Evolutionary conservation across 2,329 filamentous ascomycete genomes (phyloP), one percentile per base, ranked within the genome.

Genomic region (Fusarium sp.): DNA sequence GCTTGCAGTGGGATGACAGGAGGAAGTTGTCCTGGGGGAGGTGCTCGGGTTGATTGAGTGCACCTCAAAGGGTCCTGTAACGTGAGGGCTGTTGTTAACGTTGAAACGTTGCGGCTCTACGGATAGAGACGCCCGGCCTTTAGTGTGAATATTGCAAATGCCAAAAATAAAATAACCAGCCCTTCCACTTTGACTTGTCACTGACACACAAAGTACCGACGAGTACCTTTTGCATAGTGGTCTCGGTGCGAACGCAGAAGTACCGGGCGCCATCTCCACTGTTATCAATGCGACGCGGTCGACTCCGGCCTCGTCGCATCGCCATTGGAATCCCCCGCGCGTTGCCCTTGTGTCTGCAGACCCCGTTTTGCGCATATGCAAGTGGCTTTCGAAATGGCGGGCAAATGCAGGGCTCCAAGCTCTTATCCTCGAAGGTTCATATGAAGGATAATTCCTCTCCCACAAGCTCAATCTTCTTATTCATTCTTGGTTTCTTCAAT

Each of bases 301-400:
- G 64, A 58, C 72, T 77, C 74, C 72, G 74, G 33, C 44, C 46
- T 53, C 67, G 56, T 33, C 17, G 56, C 55, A 42, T 24, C 56
- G 38, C 49, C 29, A 51, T 44, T 70, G 70, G 68, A 64, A 67
- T 49, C 56, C 71, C 65, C 35, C 40, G 31, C 33, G 20, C 20
- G 58, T 46, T 31, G 20, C 69, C 66, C 35, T 22, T 63, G 67
- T 61, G 70, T 67, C 61, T 65, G 12, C 46, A 29, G 27, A 51
- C 76, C 70, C 73, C 76, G 76, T 78, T 78, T 78, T 70, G 59
- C 67, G 76, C 76, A 78, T 75, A 78, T 76, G 59, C 65, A 64
- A 51, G 64, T 65, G 62, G 67, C 71, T 73, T 73, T 77, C 66
- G 59, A 76, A 67, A 46, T 64, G 69, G 64, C 60, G 69, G 62